Percentiles rank a stretch among this genome's conserved stretches.
phyloP scores from a whole-genome alignment of 768 basidiomycete genomes.

The Mycena filopes region DNA sequence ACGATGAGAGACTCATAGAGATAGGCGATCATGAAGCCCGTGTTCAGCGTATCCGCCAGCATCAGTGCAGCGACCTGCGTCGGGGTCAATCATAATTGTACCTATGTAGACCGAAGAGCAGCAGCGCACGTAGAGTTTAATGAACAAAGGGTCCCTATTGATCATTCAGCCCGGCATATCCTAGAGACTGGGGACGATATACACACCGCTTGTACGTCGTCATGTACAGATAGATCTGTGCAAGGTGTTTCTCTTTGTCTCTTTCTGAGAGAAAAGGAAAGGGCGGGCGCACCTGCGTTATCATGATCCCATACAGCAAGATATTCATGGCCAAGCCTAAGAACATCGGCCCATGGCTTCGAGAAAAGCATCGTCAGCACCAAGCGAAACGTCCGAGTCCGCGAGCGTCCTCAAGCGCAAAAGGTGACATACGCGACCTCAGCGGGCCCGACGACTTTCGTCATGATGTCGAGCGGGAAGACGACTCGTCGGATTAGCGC shows the following conservation, averaged over 20 bases:
- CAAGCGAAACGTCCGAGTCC: too few species aligned
- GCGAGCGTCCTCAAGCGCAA: too few species aligned
- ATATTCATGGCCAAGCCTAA: conserved; percentile 32
- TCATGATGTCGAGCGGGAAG: conserved; percentile 4
- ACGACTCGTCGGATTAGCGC: not conserved
- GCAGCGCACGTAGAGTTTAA: conserved; percentile 31
- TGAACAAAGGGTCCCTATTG: conserved; percentile 28
- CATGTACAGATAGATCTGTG: conserved; percentile 37
- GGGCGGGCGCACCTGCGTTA: conserved; percentile 31
- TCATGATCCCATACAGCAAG: conserved; percentile 37
- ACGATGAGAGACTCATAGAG: too few species aligned
- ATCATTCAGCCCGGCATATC: conserved; percentile 7
- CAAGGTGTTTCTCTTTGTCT: too few species aligned
- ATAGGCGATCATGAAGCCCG: conserved; percentile 43
- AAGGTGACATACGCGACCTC: conserved; percentile 32
- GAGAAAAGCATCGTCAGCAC: not conserved
- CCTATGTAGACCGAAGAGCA: too few species aligned
- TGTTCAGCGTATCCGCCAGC: conserved; percentile 51
- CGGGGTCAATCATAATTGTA: not conserved
- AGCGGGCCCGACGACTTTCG: conserved; percentile 26
- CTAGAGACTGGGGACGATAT: not conserved
- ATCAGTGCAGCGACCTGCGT: conserved; percentile 47
- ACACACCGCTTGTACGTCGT: conserved; percentile 34
- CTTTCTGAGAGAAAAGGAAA: too few species aligned
- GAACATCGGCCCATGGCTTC: conserved; percentile 31